These are phyloP conservation scores for Dalbergia cochinchinensis DNA, from an alignment of 306 rosid species.

Conservation along the genomic window DNA sequence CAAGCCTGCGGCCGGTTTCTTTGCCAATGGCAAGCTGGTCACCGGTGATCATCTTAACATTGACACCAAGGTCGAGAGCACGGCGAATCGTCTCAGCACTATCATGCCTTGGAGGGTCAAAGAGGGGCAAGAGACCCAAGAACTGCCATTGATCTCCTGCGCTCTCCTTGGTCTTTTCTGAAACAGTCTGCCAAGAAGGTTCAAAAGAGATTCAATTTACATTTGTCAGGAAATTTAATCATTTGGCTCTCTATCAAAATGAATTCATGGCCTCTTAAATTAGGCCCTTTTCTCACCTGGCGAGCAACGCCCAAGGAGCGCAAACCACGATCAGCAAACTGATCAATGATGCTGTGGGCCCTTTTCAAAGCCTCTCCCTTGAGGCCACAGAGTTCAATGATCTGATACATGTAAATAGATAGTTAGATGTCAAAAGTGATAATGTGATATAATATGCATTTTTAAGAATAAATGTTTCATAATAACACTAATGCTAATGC, in stretches of 20 bases:
- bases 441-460: background rate
- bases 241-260: background rate
- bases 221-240: background rate
- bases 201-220: background rate
- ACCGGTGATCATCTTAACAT: conserved; percentile 93
- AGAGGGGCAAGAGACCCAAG: conserved; percentile 83
- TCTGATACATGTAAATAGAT: conserved; percentile 51
- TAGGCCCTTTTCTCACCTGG: conserved; percentile 62
- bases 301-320: conserved; percentile 78
- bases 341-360: conserved; percentile 70
- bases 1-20: conserved; percentile 91
- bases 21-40: conserved; percentile 94
- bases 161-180: conserved; percentile 73
- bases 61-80: conserved; percentile 84
- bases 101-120: conserved; percentile 94
- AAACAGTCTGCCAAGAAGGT: conserved; percentile 57
- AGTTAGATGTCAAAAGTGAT: conserved; percentile 35
- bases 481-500: background rate
- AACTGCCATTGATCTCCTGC: conserved; percentile 81
- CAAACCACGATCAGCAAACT: conserved; percentile 78
- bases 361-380: conserved; percentile 66
- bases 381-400: conserved; percentile 76
- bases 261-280: conserved; percentile 1
- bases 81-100: conserved; percentile 91
- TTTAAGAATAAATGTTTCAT: background rate